Evolutionary conservation across 2,329 filamentous ascomycete genomes (phyloP).

Genomic region (Diaporthe vaccinii): DNA sequence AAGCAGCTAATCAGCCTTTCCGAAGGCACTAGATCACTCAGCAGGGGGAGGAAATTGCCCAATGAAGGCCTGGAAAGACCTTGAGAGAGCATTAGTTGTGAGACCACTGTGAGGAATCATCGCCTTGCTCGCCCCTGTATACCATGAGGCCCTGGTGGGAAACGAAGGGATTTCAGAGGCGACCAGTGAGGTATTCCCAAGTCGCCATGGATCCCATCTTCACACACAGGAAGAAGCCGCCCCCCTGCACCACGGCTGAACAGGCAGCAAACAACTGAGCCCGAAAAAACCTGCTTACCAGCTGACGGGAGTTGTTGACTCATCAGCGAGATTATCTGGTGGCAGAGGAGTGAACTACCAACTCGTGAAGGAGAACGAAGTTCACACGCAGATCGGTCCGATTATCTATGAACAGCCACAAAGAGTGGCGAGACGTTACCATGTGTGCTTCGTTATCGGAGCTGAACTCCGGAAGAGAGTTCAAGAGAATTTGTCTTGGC

Average conservation of each 20-base stretch:
- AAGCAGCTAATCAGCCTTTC: neutral
- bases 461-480: neutral
- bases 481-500: neutral
- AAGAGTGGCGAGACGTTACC: neutral
- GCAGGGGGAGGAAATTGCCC: neutral
- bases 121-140: no score
- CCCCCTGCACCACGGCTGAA: neutral
- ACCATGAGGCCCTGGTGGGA: no score
- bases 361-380: neutral
- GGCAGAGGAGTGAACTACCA: neutral
- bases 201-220: neutral
- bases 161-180: neutral
- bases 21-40: neutral
- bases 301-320: neutral
- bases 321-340: neutral
- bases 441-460: neutral
- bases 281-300: no score
- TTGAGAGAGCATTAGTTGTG: no score
- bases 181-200: neutral
- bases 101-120: neutral
- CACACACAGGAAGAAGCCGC: neutral
- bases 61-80: neutral
- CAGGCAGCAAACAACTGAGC: neutral
- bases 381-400: neutral
- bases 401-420: neutral